phyloP scores from a whole-genome alignment of 1,284 basidiomycete species.

The Cutaneotrichosporon sp. region DNA sequence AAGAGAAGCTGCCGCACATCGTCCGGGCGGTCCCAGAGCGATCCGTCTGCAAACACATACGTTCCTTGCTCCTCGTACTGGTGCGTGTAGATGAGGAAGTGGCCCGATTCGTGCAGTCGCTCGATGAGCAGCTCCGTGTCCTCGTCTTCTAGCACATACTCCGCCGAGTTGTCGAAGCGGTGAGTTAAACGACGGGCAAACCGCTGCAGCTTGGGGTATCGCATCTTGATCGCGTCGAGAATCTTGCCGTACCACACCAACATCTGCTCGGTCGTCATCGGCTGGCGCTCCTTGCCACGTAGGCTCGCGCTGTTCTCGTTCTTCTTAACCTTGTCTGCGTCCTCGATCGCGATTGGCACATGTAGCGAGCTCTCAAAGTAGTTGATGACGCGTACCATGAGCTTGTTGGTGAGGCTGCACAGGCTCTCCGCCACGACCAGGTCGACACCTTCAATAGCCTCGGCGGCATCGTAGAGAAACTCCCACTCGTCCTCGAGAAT shows the following conservation, averaged over 20 bases:
- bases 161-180: constrained; percentile 91
- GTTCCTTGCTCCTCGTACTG: constrained; percentile 83
- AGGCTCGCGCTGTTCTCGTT: not conserved
- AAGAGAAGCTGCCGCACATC: constrained; percentile 74
- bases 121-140: constrained; percentile 76
- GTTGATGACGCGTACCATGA: constrained; percentile 83
- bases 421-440: constrained; percentile 89
- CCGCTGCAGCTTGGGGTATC: constrained; percentile 89
- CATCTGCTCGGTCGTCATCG: constrained; percentile 75
- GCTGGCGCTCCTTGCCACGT: constrained; percentile 17
- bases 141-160: constrained; percentile 80
- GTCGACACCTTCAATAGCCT: constrained; percentile 83
- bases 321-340: not conserved
- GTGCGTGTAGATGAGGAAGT: constrained; percentile 91
- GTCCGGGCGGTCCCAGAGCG: constrained; percentile 77
- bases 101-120: constrained; percentile 75
- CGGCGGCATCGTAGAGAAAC: constrained; percentile 88
- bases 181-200: constrained; percentile 78
- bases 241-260: constrained; percentile 88
- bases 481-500: constrained; percentile 94
- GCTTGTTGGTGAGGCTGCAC: constrained; percentile 80
- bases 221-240: constrained; percentile 83
- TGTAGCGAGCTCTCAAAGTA: constrained; percentile 92
- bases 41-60: constrained; percentile 84
- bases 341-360: constrained; percentile 55